A percentile compares a stretch with the other conserved stretches of the same genome.
Conservation (phyloP, 768 basidiomycete genomes). For the Boletus reticuloceps region DNA sequence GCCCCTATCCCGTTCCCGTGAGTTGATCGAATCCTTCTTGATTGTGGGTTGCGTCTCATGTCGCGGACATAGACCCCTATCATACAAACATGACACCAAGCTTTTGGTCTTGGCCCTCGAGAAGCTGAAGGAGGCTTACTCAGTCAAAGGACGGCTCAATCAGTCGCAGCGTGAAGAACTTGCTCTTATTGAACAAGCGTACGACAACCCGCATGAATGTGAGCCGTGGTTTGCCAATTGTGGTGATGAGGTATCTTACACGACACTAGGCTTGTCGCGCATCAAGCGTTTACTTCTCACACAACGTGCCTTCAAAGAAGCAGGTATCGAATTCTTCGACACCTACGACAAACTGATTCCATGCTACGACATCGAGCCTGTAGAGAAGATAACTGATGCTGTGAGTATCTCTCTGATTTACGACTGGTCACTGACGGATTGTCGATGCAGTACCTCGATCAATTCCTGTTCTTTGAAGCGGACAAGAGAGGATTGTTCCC, state of each 20-base stretch:
- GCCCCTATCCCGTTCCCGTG: slow-evolving; percentile 98
- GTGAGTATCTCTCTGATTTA: slow-evolving; percentile 39
- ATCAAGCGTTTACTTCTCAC: slow-evolving; percentile 97
- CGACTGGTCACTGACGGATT: slow-evolving; percentile 8
- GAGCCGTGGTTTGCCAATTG: slow-evolving; percentile 15
- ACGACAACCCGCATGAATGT: slow-evolving; percentile 99
- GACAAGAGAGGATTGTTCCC: slow-evolving; percentile 99
- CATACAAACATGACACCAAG: slow-evolving; percentile 99
- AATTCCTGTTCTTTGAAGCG: slow-evolving; percentile 98
- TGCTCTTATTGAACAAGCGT: slow-evolving; percentile 97
- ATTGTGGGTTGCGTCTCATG: slow-evolving; percentile 1
- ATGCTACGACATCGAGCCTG: slow-evolving; percentile 98
- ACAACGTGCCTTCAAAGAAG: slow-evolving; percentile 97
- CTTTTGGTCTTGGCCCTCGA: slow-evolving; percentile 94
- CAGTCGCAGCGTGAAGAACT: slow-evolving; percentile 98
- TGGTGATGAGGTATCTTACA: slow-evolving; percentile 2
- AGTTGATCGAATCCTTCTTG: slow-evolving; percentile 22
- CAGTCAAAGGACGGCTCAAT: slow-evolving; percentile 95
- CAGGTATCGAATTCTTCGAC: slow-evolving; percentile 96
- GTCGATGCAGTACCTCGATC: slow-evolving; percentile 76
- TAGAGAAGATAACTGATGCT: slow-evolving; percentile 99
- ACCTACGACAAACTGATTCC: slow-evolving; percentile 98
- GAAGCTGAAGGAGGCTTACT: slow-evolving; percentile 98
- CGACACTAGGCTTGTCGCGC: slow-evolving; percentile 70
- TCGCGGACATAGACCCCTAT: slow-evolving; percentile 62